phyloP scores from a whole-genome alignment of 768 basidiomycete genomes.

The Grammothele lineata region DNA sequence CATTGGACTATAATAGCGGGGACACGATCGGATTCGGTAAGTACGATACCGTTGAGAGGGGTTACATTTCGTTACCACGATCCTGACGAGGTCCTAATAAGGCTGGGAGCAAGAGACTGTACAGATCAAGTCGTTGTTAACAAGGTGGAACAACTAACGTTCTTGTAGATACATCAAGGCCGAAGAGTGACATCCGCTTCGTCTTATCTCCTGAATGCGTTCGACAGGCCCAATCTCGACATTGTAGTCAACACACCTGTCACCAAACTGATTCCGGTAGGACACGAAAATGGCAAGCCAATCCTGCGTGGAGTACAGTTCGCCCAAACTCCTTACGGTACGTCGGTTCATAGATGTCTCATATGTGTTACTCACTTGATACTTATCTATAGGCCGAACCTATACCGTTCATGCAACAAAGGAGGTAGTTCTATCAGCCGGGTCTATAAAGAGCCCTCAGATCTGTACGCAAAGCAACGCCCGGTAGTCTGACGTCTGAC shows the following conservation, averaged over 20 bases:
- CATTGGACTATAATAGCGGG: conserved; percentile 41
- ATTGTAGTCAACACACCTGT: conserved; percentile 7
- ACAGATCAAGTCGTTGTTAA: too few relatives aligned
- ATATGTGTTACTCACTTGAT: too few relatives aligned
- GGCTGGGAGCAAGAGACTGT: conserved; percentile 7
- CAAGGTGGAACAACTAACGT: neutral
- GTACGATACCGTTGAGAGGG: conserved; percentile 1
- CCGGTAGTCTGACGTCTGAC: too few relatives aligned
- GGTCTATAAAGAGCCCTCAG: conserved; percentile 14
- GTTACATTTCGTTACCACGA: neutral
- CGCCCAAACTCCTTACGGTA: conserved; percentile 6
- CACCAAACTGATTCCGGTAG: neutral
- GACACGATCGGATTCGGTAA: conserved; percentile 37
- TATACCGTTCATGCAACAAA: conserved; percentile 12
- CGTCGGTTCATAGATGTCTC: neutral
- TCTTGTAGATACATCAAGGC: neutral
- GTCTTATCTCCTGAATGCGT: conserved; percentile 1
- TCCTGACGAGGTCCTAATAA: neutral
- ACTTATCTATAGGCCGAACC: neutral
- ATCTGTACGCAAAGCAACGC: conserved; percentile 5
- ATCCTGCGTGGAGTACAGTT: conserved; percentile 1
- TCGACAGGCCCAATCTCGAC: conserved; percentile 3
- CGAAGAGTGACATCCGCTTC: neutral
- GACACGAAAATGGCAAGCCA: neutral
- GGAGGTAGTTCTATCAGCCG: conserved; percentile 20